These are phyloP conservation scores for Wickerhamomyces hampshirensis DNA, from an alignment of 805 yeast genomes.

Conservation along the genomic window DNA sequence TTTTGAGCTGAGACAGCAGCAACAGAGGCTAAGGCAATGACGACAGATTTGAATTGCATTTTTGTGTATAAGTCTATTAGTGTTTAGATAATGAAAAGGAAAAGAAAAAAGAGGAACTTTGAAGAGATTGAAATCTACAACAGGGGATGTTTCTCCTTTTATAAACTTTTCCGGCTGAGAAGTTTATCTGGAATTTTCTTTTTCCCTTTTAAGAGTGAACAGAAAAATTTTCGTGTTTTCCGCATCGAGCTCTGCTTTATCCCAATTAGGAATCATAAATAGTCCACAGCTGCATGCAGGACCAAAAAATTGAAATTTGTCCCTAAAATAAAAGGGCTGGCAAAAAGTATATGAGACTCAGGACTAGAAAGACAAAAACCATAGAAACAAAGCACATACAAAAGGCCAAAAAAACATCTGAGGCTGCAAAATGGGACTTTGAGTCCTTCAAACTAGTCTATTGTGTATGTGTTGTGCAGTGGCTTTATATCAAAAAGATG, in stretches of 20 bases:
- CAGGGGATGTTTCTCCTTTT: conserved; percentile 7
- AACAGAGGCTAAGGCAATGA: conserved; percentile 65
- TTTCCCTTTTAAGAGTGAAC: not conserved
- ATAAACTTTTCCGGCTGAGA: conserved; percentile 8
- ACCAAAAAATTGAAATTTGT: not conserved
- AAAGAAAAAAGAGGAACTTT: conserved; percentile 1
- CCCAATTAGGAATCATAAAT: not conserved
- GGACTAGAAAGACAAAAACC: not conserved
- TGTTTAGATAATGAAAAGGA: conserved; percentile 3
- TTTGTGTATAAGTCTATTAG: conserved; percentile 11
- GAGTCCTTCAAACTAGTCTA: too few relatives aligned
- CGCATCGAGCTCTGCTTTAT: not conserved
- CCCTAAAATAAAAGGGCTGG: not conserved
- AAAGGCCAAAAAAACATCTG: too few relatives aligned
- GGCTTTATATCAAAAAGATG: too few relatives aligned
- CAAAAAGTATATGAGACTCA: not conserved
- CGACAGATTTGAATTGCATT: conserved; percentile 73
- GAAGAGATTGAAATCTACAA: not conserved
- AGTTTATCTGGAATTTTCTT: conserved; percentile 15
- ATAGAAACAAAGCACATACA: too few relatives aligned
- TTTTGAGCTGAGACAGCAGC: conserved; percentile 65
- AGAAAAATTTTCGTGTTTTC: not conserved
- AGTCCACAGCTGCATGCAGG: not conserved
- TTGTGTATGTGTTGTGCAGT: too few relatives aligned
- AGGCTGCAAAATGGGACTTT: too few relatives aligned